phyloP scores from a whole-genome alignment of 2,329 filamentous ascomycete species.

The Monosporascus sp. region DNA sequence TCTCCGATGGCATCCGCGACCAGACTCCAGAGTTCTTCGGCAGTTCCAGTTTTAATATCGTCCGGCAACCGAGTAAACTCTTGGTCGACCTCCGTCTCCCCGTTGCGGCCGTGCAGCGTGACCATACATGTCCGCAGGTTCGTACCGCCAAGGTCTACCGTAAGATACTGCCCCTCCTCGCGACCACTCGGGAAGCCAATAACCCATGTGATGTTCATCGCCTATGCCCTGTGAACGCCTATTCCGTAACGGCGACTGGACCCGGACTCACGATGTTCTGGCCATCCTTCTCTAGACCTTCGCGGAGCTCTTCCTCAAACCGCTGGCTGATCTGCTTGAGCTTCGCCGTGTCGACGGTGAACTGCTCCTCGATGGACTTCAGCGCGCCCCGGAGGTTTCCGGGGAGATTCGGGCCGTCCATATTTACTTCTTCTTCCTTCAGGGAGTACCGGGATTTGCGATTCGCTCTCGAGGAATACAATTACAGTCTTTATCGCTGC shows the following conservation, averaged over 20 bases:
- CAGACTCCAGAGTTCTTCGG: conserved; percentile 61
- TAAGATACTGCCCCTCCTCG: conserved; percentile 61
- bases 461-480: no score
- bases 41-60: conserved; percentile 59
- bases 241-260: neutral
- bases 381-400: no score
- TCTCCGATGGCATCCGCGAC: no score
- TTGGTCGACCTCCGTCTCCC: conserved; percentile 60
- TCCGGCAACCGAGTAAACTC: conserved; percentile 66
- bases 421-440: no score
- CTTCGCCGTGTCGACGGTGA: conserved; percentile 58
- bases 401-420: no score
- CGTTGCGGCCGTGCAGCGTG: conserved; percentile 50
- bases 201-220: conserved; percentile 5
- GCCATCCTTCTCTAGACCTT: conserved; percentile 5
- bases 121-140: conserved; percentile 69
- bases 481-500: no score
- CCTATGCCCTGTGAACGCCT: neutral
- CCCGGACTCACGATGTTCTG: conserved; percentile 10
- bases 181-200: conserved; percentile 1
- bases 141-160: conserved; percentile 68
- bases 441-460: no score
- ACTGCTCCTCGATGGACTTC: conserved; percentile 48
- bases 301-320: conserved; percentile 2
- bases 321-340: conserved; percentile 65